phyloP scores from a whole-genome alignment of 495 filamentous ascomycete species.

The Penicillium taxi region DNA sequence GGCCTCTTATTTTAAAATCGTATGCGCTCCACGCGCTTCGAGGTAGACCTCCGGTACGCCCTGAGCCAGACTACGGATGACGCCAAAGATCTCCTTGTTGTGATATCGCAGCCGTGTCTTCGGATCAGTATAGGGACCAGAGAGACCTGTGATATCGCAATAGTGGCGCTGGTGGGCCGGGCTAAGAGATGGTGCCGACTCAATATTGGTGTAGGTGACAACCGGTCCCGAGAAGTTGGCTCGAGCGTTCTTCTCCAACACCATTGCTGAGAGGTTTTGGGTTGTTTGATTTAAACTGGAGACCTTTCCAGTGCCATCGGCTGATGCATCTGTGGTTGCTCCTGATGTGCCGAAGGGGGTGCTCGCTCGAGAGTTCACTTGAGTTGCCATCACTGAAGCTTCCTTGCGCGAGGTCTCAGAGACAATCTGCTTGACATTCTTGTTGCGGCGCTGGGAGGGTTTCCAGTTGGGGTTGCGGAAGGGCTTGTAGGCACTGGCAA shows the following conservation, averaged over 20 bases:
- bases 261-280: conserved; percentile 73
- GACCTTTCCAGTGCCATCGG: conserved; percentile 42
- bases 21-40: conserved; percentile 83
- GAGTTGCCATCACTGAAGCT: conserved; percentile 68
- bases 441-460: conserved; percentile 89
- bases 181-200: conserved; percentile 74
- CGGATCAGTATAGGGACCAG: conserved; percentile 83
- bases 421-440: conserved; percentile 94
- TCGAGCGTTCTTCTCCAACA: conserved; percentile 64
- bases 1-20: conserved; percentile 67
- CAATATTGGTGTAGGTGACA: conserved; percentile 91
- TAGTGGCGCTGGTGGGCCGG: conserved; percentile 70
- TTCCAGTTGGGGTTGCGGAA: conserved; percentile 88
- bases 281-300: conserved; percentile 77
- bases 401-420: conserved; percentile 82
- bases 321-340: conserved; percentile 51
- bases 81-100: conserved; percentile 78
- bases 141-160: conserved; percentile 89
- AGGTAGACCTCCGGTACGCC: conserved; percentile 79
- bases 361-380: conserved; percentile 70
- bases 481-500: conserved; percentile 68
- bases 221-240: conserved; percentile 49
- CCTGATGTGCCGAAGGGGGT: conserved; percentile 57
- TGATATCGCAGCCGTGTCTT: conserved; percentile 88
- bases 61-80: conserved; percentile 66